Base-by-base conservation (phyloP, 768 basidiomycete genomes). In the Mycena vulgaris region DNA sequence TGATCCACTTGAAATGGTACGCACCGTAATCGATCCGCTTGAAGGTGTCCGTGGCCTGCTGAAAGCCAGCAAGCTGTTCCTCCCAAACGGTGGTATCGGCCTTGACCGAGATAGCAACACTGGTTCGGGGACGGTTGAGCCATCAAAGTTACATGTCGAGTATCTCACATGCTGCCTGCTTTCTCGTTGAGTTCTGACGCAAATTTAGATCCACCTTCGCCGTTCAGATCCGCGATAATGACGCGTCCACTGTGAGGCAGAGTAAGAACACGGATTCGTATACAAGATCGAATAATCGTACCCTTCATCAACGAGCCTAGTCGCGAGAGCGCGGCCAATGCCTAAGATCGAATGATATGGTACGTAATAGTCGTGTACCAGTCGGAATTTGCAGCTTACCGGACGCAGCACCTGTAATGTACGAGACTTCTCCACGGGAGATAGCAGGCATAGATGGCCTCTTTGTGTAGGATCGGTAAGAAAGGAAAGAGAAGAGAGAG, bases 11-110 rank as follows among this genome's bases (percentile, higher is more conserved):
- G 30, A 25, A 28, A 35, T 51, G 25, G 8, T 9, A 64, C 66
- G 58, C 51, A 74, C 74, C 72, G 30, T 75, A 75, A 27, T 73
- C 74, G 23, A 75, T 68, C 33, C 72, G 58, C 40, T 73, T 71
- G 40, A 75, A 75, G 5, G 35, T 65, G 21, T 45, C 23, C 2
- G 42, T 68, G 27, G 72, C 72, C 2, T 58, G 27, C 23, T 75
- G 60, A 55, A 73, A 75, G 8, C 63, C 74, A 2, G 72, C 70
- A 5, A 71, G 42, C 37, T 75, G 72, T 16, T 75, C 69, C 25
- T 75, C 74, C 72, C 71, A 75, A 14, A 66, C 55, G 0, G 67
- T 73, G 9, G 74, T 73, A 42, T 75, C 64, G 9, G 68, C 55
- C 52, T 71, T 63, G 30, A 62, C 67, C 9, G 72, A 61, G 45